Percentiles rank a stretch among this genome's conserved stretches.
phyloP scores from a whole-genome alignment of 1,139 yeast genomes.

The Diutina mesorugosa region DNA sequence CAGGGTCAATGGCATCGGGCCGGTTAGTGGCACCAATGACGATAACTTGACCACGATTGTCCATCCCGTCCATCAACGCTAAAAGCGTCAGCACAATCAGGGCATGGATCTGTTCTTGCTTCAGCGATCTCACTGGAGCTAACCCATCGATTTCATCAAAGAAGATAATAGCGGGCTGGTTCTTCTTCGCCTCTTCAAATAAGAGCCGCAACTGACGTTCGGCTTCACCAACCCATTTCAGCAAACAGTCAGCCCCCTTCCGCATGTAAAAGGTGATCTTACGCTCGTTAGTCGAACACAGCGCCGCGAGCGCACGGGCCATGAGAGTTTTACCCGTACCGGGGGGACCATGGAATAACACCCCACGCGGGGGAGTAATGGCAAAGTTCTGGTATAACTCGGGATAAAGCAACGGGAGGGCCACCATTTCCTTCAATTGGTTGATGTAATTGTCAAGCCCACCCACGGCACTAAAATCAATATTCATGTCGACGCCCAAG shows the following conservation, averaged over 20 bases:
- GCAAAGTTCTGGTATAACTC: conserved; percentile 84
- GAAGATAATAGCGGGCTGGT: conserved; percentile 90
- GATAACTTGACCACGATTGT: conserved; percentile 88
- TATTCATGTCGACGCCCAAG: conserved; percentile 83
- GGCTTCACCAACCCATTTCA: conserved; percentile 99
- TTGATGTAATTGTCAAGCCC: conserved; percentile 85
- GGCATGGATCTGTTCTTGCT: conserved; percentile 97
- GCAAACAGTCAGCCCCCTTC: conserved; percentile 93
- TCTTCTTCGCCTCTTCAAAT: conserved; percentile 92
- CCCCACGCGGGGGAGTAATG: conserved; percentile 97
- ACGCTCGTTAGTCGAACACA: conserved; percentile 69
- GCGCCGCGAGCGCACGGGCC: conserved; percentile 96
- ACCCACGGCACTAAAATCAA: conserved; percentile 84
- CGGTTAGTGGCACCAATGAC: conserved; percentile 97
- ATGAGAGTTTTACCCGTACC: conserved; percentile 98
- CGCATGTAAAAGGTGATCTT: conserved; percentile 96
- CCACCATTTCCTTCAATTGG: conserved; percentile 95
- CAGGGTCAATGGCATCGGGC: conserved; percentile 97
- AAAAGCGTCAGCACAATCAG: conserved; percentile 88
- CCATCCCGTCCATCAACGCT: conserved; percentile 99
- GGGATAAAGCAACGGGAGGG: conserved; percentile 84
- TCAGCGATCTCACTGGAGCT: conserved; percentile 94
- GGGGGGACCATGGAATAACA: conserved; percentile 96
- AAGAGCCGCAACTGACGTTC: conserved; percentile 83
- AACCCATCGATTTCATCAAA: conserved; percentile 97